These are phyloP conservation scores for Neopestalotiopsis rosae DNA, from an alignment of 2,329 filamentous ascomycete genomes.

Conservation along the genomic window DNA sequence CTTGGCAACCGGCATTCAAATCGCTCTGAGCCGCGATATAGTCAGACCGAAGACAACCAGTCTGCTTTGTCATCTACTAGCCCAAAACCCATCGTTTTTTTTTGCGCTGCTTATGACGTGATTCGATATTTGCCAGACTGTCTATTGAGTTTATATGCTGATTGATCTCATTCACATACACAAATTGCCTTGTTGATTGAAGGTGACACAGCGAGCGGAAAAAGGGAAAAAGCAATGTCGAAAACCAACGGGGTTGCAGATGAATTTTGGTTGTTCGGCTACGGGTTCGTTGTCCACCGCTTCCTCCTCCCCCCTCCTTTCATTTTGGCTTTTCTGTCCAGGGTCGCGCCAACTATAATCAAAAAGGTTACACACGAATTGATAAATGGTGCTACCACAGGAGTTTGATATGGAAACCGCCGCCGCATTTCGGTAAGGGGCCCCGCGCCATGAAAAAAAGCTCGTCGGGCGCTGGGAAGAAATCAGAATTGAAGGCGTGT, in stretches of 20 bases:
- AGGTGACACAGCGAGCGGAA: no score
- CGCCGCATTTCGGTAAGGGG: slow-evolving; percentile 84
- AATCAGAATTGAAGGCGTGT: no score
- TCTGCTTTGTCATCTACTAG: not conserved
- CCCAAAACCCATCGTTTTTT: not conserved
- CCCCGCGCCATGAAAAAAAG: not conserved
- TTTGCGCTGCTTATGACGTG: no score
- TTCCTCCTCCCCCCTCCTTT: not conserved
- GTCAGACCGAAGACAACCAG: not conserved
- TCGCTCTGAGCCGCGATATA: not conserved
- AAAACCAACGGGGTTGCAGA: slow-evolving; percentile 43
- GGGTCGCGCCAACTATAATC: slow-evolving; percentile 14
- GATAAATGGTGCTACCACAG: slow-evolving; percentile 47
- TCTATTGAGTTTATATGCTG: no score
- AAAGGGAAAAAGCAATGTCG: not conserved
- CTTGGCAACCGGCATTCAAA: not conserved
- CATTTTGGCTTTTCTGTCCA: not conserved
- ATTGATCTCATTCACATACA: no score
- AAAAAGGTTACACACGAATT: not conserved
- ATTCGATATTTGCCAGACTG: no score
- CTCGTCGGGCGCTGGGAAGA: no score
- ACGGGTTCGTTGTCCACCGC: slow-evolving; percentile 70
- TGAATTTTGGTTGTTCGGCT: slow-evolving; percentile 97
- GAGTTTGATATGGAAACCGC: slow-evolving; percentile 97
- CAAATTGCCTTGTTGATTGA: no score